Base-by-base conservation (phyloP, 2,329 filamentous ascomycete genomes). In the Ilyonectria robusta region DNA sequence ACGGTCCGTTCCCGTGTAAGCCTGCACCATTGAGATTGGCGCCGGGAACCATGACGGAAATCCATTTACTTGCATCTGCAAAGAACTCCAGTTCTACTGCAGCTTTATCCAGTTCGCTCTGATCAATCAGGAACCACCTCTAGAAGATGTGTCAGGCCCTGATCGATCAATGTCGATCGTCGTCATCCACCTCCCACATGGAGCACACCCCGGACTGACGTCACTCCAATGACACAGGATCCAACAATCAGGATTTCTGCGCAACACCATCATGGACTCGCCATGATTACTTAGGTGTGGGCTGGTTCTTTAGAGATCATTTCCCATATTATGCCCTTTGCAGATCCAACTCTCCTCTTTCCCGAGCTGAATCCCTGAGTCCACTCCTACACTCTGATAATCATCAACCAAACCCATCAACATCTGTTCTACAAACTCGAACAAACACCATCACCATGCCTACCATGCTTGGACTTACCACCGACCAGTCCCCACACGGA, bases 161-260 rank as follows among this genome's bases (percentile, higher is more conserved):
- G 65, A 54, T 68, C 53, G 48, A 66, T 66, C 40, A 51, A 37
- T 65, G 74, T 67, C 67, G 72, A 75, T 76, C 72, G 31, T 35
- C 66, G 73, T 75, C 73, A 75, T 76, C 62, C 58, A 44, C 53
- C 54, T 64, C 66, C 65, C 62, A 73, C 71, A 66, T 66, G 67
- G 65, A 59, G 56, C 47, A 37, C 60, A 46, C 33, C 68, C 64
- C 67, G 59, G 62, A 54, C 73, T 75, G 74, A 75, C 74, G 74
- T 75, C 74, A 75, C 74, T 62, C 54, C 42, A 62, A 68, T n/a
- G 66, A 57, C 70, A 56, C 23, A 59, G 37, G 70, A 61, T 64
- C 68, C 73, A 75, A 65, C 67, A 76, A 76, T 75, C 74, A 75
- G 74, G 74, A 76, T 76, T 76, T 76, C 54, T 46, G 67, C 46